Base-by-base conservation (phyloP, 305 asterid species). In the Fraxinus latifolia region DNA sequence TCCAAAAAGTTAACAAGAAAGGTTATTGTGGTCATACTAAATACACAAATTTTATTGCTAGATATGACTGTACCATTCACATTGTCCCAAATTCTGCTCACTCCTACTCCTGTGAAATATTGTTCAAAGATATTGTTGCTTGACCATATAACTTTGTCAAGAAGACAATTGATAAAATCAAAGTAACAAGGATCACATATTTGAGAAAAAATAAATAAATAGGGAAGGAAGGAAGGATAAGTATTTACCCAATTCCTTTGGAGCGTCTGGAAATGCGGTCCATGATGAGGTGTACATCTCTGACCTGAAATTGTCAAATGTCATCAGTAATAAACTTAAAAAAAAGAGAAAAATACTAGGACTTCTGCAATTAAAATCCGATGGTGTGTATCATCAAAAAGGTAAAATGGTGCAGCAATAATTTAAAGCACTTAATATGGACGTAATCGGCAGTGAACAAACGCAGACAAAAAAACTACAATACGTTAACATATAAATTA, bases 261-360 rank as follows among this genome's bases (percentile, higher is more conserved):
- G 94, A 91, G 80, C 97, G 93, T 79, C 94, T 91, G 39, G 95
- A 88, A 82, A 87, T 92, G 82, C 93, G 95, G 83, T 92, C 97
- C 92, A 92, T 89, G 76, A 92, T 89, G 71, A 92, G 93, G 73
- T 89, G 92, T 62, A 92, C 97, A 81, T 92, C 97, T 86, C 95
- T 88, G 67, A 92, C 95, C 97, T 92, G 81, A 32, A 86, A 78
- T 72, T 9, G 72, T 29, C 36, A 77, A 44, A 78, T 19, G 68
- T 74, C 55, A 83, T 81, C 76, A 70, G 71, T 68, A 81, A 36
- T 36, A 60, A 80, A 15, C 81, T 12, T 42, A 27, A 27, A 70
- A 23, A 23, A 78, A 55, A 55, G 83, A 82, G 37, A 78, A 27
- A 78, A 27, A 42, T 15, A 17, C 29, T 21, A 8, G 6, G n/a